A percentile compares a stretch with the other conserved stretches of the same genome.
Evolutionary conservation across 495 filamentous ascomycete genomes (phyloP).

Genomic region (Pyrenopolyporus hunteri): DNA sequence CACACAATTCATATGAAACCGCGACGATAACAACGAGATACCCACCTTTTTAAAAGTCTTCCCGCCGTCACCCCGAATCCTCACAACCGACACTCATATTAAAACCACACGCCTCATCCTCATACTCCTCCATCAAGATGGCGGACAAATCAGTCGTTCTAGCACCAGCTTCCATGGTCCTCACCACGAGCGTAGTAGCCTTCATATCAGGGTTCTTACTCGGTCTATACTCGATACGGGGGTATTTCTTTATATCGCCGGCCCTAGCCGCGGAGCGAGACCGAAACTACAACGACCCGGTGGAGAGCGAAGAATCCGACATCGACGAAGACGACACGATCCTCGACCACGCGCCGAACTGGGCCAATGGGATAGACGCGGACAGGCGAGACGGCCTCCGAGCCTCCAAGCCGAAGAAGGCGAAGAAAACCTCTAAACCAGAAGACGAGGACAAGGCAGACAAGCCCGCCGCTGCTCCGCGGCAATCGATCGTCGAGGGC

Average conservation of each 20-base stretch:
- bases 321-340: slow-evolving; percentile 57
- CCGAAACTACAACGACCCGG: slow-evolving; percentile 44
- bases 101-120: not conserved
- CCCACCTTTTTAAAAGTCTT: not conserved
- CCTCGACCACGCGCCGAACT: slow-evolving; percentile 66
- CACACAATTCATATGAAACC: not conserved
- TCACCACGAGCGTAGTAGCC: slow-evolving; percentile 67
- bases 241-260: slow-evolving; percentile 55
- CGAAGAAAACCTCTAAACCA: slow-evolving; percentile 12
- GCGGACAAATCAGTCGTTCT: slow-evolving; percentile 12
- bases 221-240: slow-evolving; percentile 57
- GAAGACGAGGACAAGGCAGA: slow-evolving; percentile 16
- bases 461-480: not conserved
- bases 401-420: slow-evolving; percentile 23
- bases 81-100: not conserved
- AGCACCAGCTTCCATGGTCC: slow-evolving; percentile 46
- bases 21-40: not conserved
- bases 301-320: slow-evolving; percentile 60
- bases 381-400: slow-evolving; percentile 56
- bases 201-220: slow-evolving; percentile 68
- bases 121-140: slow-evolving; percentile 24
- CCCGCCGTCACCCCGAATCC: not conserved
- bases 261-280: slow-evolving; percentile 44
- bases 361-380: slow-evolving; percentile 57
- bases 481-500: slow-evolving; percentile 35